Conservation (phyloP, 441 rosid genomes). For the Pelargonium citronellum region DNA sequence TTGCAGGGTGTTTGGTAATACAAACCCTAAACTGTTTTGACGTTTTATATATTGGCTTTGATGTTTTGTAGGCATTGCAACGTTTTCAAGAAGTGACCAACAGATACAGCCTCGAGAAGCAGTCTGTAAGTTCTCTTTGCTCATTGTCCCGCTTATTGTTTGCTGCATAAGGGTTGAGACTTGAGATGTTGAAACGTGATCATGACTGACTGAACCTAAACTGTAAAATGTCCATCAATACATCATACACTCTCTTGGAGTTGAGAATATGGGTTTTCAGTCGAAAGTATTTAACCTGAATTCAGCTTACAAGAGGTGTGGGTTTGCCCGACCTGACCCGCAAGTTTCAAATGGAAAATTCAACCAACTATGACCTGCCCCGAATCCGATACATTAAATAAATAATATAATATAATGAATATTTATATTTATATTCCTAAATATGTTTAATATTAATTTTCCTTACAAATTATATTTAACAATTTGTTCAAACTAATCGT, state of each 20-base stretch:
- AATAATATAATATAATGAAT: too few species aligned
- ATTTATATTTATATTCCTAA: too few species aligned
- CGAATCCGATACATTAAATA: too few species aligned
- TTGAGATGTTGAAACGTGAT: neutral
- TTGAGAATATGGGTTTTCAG: too few species aligned
- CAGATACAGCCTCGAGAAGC: conserved; percentile 85
- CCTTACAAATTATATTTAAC: too few species aligned
- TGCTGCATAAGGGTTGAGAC: neutral
- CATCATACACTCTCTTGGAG: neutral
- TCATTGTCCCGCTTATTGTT: neutral
- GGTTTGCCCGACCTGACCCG: too few species aligned
- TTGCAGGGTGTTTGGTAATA: neutral
- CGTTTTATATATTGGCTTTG: conserved; percentile 2
- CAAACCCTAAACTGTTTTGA: neutral
- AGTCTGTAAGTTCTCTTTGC: conserved; percentile 47
- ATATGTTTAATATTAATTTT: too few species aligned
- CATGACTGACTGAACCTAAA: too few species aligned
- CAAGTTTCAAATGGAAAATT: too few species aligned
- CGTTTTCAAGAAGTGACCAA: conserved; percentile 92
- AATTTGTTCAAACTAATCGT: too few species aligned
- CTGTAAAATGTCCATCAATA: neutral
- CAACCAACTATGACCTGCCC: too few species aligned
- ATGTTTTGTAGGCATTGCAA: conserved; percentile 65
- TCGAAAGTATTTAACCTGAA: neutral
- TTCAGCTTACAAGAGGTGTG: neutral